Evolutionary conservation across 2,329 filamentous ascomycete species (phyloP), one percentile per base, ranked within the genome.

Genomic region (Colletotrichum echinochloae): DNA sequence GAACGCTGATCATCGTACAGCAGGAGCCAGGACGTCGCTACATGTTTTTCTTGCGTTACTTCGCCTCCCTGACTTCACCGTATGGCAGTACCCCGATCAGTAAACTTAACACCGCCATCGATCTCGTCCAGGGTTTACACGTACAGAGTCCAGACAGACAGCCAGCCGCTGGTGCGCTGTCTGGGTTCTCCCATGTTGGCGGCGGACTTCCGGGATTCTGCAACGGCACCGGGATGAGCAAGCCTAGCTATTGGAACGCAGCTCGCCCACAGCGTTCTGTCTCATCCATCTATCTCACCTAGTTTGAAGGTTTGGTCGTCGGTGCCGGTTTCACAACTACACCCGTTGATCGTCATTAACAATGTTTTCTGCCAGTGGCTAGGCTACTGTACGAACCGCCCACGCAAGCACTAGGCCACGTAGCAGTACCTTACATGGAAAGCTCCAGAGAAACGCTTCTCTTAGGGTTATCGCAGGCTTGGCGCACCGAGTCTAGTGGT

Each of bases 391-490:
- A 23, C 18, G 20, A 67, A 41, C 54, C 35, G 37, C 26, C 28
- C 30, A 23, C 35, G 57, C 49, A 60, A 60, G 66, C 51, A 54
- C 35, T 49, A 55, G 35, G 56, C 26, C 62, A 52, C 35, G 56
- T 63, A 56, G 41, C 11, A 44, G 18, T 70, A 61, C 67, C 67
- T 70, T 66, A 70, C 67, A 67, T 67, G 51, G 67, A 65, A 61
- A 33, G 16, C 49, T 20, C 44, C 30, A 18, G 44, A 62, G 63
- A 52, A 66, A 56, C 44, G 39, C 51, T 26, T 14, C n/a, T 55
- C 23, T 26, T 52, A 57, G 44, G 41, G 20, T 41, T 30, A 60
- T 49, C 28, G 63, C 55, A 56, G 63, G 57, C 63, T 51, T 37
- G 64, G 67, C 44, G 67, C 63, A 20, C 49, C 49, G 26, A 46